Evolutionary conservation across 2,329 filamentous ascomycete genomes (phyloP).

Genomic region (Ophiostoma novo-ulmi): DNA sequence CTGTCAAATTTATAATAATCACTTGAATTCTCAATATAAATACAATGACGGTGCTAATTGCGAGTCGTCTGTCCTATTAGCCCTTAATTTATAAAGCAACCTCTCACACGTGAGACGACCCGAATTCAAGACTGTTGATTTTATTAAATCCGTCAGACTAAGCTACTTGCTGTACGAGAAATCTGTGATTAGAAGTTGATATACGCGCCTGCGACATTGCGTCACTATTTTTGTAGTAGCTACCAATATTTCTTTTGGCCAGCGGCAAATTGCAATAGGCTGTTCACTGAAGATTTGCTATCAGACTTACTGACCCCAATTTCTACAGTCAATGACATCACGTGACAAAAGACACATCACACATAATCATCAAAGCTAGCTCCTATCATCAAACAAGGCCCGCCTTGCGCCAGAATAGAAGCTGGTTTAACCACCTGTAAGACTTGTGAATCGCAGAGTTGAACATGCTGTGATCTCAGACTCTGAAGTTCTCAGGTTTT

Average conservation of each 20-base stretch:
- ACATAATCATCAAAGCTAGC: neutral
- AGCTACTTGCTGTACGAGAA: too few species aligned
- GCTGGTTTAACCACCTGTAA: neutral
- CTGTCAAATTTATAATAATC: too few species aligned
- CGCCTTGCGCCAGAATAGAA: neutral
- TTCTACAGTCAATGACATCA: neutral
- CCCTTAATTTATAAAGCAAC: too few species aligned
- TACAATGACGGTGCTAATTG: too few species aligned
- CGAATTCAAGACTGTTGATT: too few species aligned
- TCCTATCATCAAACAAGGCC: neutral
- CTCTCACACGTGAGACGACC: too few species aligned
- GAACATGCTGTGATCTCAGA: neutral
- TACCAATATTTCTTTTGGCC: neutral
- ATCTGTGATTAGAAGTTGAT: neutral
- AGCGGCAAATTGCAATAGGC: neutral
- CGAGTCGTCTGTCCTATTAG: too few species aligned
- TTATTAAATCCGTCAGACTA: too few species aligned
- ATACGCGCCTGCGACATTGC: neutral
- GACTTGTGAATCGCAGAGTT: neutral
- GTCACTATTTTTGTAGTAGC: neutral
- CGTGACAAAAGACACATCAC: neutral
- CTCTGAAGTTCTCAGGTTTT: neutral
- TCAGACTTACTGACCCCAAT: neutral
- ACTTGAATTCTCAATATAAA: too few species aligned
- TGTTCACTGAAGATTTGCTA: neutral